phyloP scores from a whole-genome alignment of 2,329 filamentous ascomycete genomes.

The Parastagonospora avenae region DNA sequence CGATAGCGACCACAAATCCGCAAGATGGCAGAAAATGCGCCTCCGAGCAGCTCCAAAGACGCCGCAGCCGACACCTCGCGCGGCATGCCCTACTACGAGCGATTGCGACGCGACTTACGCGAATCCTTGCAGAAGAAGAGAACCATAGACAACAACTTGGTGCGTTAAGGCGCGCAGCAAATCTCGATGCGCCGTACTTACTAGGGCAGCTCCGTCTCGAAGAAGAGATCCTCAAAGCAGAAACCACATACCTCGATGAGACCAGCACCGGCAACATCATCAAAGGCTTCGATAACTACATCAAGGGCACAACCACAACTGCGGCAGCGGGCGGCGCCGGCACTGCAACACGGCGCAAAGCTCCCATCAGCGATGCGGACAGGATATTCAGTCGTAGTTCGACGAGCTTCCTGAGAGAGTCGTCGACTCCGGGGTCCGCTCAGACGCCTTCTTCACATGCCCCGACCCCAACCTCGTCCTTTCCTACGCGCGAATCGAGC shows the following conservation, averaged over 20 bases:
- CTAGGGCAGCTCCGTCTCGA: conserved; percentile 64
- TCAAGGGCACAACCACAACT: conserved; percentile 77
- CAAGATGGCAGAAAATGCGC: conserved; percentile 57
- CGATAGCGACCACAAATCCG: neutral
- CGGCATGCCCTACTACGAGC: conserved; percentile 72
- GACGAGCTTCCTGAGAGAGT: conserved; percentile 47
- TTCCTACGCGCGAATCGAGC: conserved; percentile 53
- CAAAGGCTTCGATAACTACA: conserved; percentile 96
- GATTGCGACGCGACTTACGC: conserved; percentile 69
- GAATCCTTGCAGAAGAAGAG: conserved; percentile 70
- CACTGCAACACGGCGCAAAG: conserved; percentile 61
- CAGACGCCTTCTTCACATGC: conserved; percentile 53
- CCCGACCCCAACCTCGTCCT: conserved; percentile 54
- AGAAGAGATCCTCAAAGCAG: conserved; percentile 81
- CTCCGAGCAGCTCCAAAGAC: conserved; percentile 43
- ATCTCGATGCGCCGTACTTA: conserved; percentile 17
- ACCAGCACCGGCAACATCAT: conserved; percentile 89
- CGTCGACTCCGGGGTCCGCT: conserved; percentile 46
- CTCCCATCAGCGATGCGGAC: conserved; percentile 70
- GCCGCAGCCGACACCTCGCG: conserved; percentile 53
- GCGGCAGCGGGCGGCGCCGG: conserved; percentile 52
- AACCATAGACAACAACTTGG: conserved; percentile 65
- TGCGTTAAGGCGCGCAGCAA: conserved; percentile 39
- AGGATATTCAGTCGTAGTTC: conserved; percentile 67
- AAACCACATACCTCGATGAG: conserved; percentile 88